Conservation (phyloP, 2,329 filamentous ascomycete species). For the Paecilomyces dactylethromorphus region DNA sequence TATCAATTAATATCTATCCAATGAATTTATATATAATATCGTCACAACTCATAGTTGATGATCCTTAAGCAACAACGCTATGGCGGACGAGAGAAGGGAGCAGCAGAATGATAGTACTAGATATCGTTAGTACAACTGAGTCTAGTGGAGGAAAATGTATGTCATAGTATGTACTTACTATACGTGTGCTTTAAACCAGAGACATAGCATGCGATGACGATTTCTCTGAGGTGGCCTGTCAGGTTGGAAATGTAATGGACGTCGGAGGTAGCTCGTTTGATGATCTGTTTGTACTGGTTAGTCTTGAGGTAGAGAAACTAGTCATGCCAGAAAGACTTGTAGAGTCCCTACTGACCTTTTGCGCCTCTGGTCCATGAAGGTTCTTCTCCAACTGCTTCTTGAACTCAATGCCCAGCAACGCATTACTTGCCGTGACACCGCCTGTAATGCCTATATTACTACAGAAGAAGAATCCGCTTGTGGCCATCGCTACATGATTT, state of each 20-base stretch:
- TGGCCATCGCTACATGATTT: conserved; percentile 44
- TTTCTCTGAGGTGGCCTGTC: conserved; percentile 15
- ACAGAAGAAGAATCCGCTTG: conserved; percentile 42
- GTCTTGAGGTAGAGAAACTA: too few relatives aligned
- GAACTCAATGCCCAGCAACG: conserved; percentile 31
- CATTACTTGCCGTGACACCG: conserved; percentile 32
- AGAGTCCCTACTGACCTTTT: conserved; percentile 11
- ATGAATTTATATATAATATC: not conserved
- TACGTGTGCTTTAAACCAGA: conserved; percentile 21
- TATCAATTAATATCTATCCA: not conserved
- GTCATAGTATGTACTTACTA: conserved; percentile 9
- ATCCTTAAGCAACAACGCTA: not conserved
- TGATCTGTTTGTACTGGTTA: conserved; percentile 25
- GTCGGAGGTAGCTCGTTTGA: conserved; percentile 32
- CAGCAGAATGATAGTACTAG: conserved; percentile 5
- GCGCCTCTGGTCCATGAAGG: conserved; percentile 20
- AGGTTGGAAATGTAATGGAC: conserved; percentile 34
- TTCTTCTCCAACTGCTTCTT: conserved; percentile 21
- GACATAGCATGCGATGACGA: conserved; percentile 22
- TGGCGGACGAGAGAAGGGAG: not conserved
- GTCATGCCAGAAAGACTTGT: too few relatives aligned
- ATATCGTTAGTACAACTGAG: not conserved
- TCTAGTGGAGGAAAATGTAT: too few relatives aligned
- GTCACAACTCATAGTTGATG: not conserved
- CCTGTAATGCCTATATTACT: conserved; percentile 37